phyloP scores from a whole-genome alignment of 768 basidiomycete genomes.

The Amylocystis lapponica region DNA sequence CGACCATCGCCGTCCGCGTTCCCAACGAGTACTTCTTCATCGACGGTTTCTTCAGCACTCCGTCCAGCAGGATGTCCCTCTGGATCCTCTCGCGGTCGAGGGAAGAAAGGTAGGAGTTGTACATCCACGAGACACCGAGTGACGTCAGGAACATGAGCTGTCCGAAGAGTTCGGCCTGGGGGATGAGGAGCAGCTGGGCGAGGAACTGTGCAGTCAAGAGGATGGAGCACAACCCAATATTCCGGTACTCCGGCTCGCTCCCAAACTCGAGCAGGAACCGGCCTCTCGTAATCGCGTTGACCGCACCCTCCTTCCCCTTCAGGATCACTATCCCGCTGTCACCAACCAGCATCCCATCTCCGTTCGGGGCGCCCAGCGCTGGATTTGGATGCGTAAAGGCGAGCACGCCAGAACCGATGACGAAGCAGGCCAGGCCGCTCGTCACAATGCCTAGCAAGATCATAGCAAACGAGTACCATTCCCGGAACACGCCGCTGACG shows the following conservation, averaged over 20 bases:
- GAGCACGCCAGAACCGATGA: conserved; percentile 4
- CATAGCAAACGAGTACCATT: too few species aligned
- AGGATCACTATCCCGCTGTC: conserved; percentile 4
- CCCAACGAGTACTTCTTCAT: too few species aligned
- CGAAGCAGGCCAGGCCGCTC: too few species aligned
- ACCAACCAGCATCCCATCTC: conserved; percentile 7
- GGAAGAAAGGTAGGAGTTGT: conserved; percentile 9
- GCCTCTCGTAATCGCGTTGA: conserved; percentile 6
- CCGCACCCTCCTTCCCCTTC: not conserved
- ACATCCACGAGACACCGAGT: conserved; percentile 8
- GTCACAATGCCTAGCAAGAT: too few species aligned
- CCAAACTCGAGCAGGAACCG: conserved; percentile 2
- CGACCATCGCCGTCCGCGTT: too few species aligned
- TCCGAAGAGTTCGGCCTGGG: conserved; percentile 5
- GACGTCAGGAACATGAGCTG: conserved; percentile 9
- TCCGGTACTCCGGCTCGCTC: not conserved
- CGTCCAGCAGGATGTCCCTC: too few species aligned
- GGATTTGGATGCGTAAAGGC: conserved; percentile 2
- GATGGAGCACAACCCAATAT: conserved; percentile 3
- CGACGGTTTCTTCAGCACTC: too few species aligned
- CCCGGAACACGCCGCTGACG: too few species aligned
- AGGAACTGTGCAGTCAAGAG: conserved; percentile 8
- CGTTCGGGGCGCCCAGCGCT: not conserved
- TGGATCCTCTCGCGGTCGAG: conserved; percentile 7
- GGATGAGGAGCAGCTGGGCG: conserved; percentile 7